Percentiles rank a stretch among this genome's conserved stretches.
Conservation (phyloP, 2,329 filamentous ascomycete species). For the Epichloe gansuensis region DNA sequence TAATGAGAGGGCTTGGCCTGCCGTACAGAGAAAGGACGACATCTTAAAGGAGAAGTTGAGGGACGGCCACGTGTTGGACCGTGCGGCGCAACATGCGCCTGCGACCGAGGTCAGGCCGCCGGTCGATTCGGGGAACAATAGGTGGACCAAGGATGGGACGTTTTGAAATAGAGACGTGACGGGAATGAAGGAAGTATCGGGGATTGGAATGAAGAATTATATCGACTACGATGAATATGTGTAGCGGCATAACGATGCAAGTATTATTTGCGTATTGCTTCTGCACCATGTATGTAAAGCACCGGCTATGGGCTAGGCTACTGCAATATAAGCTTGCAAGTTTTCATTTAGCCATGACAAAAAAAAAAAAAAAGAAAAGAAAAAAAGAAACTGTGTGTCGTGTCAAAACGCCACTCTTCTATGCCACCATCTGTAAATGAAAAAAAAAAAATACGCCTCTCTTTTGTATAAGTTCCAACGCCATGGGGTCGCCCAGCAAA, state of each 20-base stretch:
- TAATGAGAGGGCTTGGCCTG: constrained; percentile 27
- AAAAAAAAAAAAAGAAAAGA: background rate
- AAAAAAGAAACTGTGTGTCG: background rate
- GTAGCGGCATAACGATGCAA: no score
- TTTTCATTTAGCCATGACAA: background rate
- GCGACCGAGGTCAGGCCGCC: constrained; percentile 14
- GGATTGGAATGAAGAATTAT: background rate
- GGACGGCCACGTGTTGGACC: constrained; percentile 11
- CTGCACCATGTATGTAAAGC: background rate
- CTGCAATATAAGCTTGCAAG: background rate
- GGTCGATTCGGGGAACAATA: constrained; percentile 6
- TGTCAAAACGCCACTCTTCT: background rate
- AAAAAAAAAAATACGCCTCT: background rate
- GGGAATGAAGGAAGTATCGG: background rate
- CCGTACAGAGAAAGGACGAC: constrained; percentile 36
- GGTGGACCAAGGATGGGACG: constrained; percentile 13
- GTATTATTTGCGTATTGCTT: no score
- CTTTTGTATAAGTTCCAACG: background rate
- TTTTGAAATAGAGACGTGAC: constrained; percentile 8
- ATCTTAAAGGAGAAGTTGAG: constrained; percentile 28
- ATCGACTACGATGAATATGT: no score
- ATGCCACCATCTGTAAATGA: background rate
- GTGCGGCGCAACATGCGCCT: constrained; percentile 19
- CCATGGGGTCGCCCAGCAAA: background rate
- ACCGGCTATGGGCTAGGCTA: no score